Evolutionary conservation across 23 red algal species (phyloP).

Genomic region (Agarophyton chilense): DNA sequence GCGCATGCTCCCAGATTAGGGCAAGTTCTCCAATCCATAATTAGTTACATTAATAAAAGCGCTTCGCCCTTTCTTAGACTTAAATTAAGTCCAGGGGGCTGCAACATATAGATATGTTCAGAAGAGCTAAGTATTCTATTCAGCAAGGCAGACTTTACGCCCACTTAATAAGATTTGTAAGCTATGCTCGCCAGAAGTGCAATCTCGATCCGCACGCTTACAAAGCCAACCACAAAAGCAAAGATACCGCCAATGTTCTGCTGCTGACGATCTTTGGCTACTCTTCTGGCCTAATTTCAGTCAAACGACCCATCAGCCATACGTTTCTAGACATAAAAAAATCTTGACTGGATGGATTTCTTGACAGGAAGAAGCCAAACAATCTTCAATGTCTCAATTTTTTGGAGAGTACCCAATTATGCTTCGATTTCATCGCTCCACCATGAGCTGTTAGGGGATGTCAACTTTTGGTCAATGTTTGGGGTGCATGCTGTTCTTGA

Average conservation of each 20-base stretch:
- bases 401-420: no score
- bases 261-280: constrained; percentile 14
- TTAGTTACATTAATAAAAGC: not conserved
- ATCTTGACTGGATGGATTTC: not conserved
- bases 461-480: no score
- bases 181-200: not conserved
- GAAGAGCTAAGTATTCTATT: not conserved
- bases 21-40: constrained; percentile 15
- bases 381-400: no score
- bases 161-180: not conserved
- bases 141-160: not conserved
- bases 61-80: not conserved
- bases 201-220: not conserved
- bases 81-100: not conserved
- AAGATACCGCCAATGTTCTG: not conserved
- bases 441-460: no score
- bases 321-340: not conserved
- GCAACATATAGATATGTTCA: not conserved
- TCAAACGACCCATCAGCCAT: not conserved
- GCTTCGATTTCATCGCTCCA: no score
- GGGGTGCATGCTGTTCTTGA: no score
- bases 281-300: not conserved
- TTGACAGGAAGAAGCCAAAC: no score
- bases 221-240: constrained; percentile 14
- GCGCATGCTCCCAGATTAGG: not conserved